Evolutionary conservation across 1,284 basidiomycete species (phyloP).

Genomic region (Sanghuangporus weigelae): DNA sequence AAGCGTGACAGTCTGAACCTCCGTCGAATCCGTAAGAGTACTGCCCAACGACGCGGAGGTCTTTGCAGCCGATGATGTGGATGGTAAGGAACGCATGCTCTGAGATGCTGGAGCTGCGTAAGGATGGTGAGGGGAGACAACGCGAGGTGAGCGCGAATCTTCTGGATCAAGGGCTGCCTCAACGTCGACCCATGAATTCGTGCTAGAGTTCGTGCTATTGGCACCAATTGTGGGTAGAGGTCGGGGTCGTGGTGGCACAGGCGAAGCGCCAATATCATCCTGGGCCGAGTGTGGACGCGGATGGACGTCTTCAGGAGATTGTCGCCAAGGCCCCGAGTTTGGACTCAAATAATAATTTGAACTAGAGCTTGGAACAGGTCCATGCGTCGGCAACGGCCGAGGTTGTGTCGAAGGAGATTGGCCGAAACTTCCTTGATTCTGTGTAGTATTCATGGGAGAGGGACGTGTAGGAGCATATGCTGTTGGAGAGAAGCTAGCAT

Average conservation of each 20-base stretch:
- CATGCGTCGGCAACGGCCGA: slow-evolving; percentile 37
- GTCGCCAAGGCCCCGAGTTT: background rate
- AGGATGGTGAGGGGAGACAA: slow-evolving; percentile 14
- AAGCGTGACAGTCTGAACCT: background rate
- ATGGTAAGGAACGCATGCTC: slow-evolving; percentile 7
- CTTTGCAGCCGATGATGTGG: slow-evolving; percentile 3
- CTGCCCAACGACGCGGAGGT: background rate
- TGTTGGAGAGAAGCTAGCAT: slow-evolving; percentile 15
- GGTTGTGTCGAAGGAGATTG: slow-evolving; percentile 7
- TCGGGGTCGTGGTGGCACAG: slow-evolving; percentile 21
- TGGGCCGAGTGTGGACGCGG: slow-evolving; percentile 55
- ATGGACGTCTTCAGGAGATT: slow-evolving; percentile 42
- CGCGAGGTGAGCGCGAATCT: slow-evolving; percentile 14
- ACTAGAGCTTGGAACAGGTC: slow-evolving; percentile 21
- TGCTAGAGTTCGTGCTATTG: no score
- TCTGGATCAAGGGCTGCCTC: slow-evolving; percentile 10
- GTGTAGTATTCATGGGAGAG: slow-evolving; percentile 7
- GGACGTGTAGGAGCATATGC: slow-evolving; percentile 10
- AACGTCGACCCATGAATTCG: slow-evolving; percentile 11
- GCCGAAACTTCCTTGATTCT: slow-evolving; percentile 10
- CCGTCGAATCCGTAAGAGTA: slow-evolving; percentile 6
- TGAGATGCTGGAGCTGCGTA: slow-evolving; percentile 11
- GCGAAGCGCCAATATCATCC: slow-evolving; percentile 42
- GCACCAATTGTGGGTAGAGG: slow-evolving; percentile 13
- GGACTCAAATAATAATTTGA: slow-evolving; percentile 1